phyloP scores from a whole-genome alignment of 225 moss, liverwort and hornwort genomes.

The Pseudoscleropodium purum region DNA sequence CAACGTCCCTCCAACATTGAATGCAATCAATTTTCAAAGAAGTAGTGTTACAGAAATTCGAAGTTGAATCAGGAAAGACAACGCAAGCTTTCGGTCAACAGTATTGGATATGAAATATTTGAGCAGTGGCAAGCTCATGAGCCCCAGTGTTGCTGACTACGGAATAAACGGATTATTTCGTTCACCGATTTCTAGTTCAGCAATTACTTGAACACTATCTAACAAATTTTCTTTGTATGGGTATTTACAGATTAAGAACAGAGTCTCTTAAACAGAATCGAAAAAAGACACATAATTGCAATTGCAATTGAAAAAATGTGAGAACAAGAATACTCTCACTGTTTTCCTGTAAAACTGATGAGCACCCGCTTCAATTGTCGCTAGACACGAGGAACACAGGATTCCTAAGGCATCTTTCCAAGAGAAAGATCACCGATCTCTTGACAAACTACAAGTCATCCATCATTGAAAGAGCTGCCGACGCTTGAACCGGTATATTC shows the following conservation, averaged over 20 bases:
- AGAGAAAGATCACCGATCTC: background rate
- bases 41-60: background rate
- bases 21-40: background rate
- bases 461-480: background rate
- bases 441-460: background rate
- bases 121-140: background rate
- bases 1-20: background rate
- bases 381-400: background rate
- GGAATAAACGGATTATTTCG: background rate
- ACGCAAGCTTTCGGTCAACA: background rate
- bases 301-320: background rate
- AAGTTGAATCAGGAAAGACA: background rate
- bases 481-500: background rate
- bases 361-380: background rate
- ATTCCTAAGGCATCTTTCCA: background rate
- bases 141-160: background rate
- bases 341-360: background rate
- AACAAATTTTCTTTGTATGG: background rate
- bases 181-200: background rate
- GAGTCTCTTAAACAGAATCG: background rate
- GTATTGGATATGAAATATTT: background rate
- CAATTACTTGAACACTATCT: background rate
- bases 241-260: background rate
- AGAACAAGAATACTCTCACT: background rate
- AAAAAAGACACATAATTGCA: background rate